Evolutionary conservation across 352 stramenopile species (phyloP), one percentile per base, ranked within the genome.

Genomic region (Phytophthora macrochlamydospora): DNA sequence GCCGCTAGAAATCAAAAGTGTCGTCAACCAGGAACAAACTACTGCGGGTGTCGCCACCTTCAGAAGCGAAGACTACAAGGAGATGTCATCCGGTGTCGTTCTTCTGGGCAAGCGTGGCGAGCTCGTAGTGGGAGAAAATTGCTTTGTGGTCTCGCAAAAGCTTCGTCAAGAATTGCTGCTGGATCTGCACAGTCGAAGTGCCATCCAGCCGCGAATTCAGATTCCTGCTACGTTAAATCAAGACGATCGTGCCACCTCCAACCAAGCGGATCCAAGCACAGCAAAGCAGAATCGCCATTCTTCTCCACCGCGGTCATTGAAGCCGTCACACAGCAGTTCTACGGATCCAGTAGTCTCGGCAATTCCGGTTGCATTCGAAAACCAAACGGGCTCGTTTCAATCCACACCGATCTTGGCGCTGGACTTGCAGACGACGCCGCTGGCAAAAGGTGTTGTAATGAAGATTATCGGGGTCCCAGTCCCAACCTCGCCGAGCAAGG

Each of bases 101-200:
- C 48, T 88, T 32, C 49, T 81, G 7, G 70, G 76, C 4, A 73
- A 51, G 38, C 59, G 50, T 2, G 79, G 81, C 12, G 79, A 85
- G 31, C 66, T 90, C 7, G 18, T 90, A 3, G 67, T 90, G 2
- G 73, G 79, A 1, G 62, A 88, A 54, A 90, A 90, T 51, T 90
- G 78, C 44, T 76, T 73, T 29, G 51, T 90, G 44, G 65, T 88
- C 2, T 59, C 66, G 11, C 70, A 76, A 43, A 88, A 81, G 18
- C 35, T 62, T 4, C 75, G 81, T 2, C 46, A 54, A n/a, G 81
- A 87, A 42, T 54, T 90, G 2, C 55, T 76, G 1, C 60, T 73
- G 0, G 77, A 88, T 32, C 50, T 88, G 4, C 62, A 76, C 4
- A 71, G 66, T 11, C 58, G 75, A 44, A 75, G 58, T 31, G 71